Evolutionary conservation across 129 eudicot species (phyloP).

Genomic region (Silybum marianum): DNA sequence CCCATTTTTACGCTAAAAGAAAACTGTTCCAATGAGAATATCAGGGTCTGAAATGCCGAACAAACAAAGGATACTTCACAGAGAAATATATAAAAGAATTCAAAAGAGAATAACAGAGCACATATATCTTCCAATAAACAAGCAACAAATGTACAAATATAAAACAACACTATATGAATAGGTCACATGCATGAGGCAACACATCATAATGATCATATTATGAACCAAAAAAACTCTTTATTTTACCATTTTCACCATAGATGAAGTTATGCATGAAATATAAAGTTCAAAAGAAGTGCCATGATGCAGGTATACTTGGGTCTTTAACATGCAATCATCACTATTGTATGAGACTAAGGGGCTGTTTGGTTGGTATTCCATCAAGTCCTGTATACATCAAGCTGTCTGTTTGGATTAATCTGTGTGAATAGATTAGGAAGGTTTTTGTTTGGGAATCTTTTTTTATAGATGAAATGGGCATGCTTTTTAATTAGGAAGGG

Average conservation of each 20-base stretch:
- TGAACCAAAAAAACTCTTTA: neutral
- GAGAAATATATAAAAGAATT: neutral
- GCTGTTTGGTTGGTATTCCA: neutral
- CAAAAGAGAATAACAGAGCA: neutral
- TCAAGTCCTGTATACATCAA: too few relatives aligned
- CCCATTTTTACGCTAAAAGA: too few relatives aligned
- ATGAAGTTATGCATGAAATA: neutral
- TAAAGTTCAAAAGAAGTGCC: neutral
- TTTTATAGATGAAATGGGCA: too few relatives aligned
- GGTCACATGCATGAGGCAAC: too few relatives aligned
- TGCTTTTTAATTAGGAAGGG: too few relatives aligned
- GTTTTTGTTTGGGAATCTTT: too few relatives aligned
- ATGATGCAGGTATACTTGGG: neutral
- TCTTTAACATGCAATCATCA: conserved; percentile 8
- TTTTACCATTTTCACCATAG: conserved; percentile 34
- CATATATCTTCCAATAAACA: neutral
- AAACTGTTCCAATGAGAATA: too few relatives aligned
- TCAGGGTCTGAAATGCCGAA: too few relatives aligned
- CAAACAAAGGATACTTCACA: too few relatives aligned
- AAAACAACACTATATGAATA: too few relatives aligned
- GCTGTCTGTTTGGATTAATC: too few relatives aligned
- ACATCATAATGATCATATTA: neutral
- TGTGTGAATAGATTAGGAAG: too few relatives aligned
- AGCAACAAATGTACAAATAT: neutral
- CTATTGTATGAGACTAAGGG: neutral